A percentile compares a stretch with the other conserved stretches of the same genome.
Conservation (phyloP, 2,329 filamentous ascomycete species). For the Colletotrichum sp. region DNA sequence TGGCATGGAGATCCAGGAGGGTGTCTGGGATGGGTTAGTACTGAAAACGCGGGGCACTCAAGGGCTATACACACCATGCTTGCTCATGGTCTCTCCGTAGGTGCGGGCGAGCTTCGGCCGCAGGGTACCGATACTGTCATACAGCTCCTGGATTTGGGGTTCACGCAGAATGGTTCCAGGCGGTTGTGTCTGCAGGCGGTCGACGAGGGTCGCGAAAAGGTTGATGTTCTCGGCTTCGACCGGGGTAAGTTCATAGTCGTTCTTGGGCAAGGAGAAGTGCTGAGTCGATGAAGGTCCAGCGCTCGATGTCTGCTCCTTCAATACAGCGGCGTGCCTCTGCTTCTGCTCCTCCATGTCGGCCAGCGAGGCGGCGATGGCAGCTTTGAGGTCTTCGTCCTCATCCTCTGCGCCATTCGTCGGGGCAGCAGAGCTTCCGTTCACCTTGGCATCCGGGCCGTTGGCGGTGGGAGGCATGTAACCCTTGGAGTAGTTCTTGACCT, state of each 20-base stretch:
- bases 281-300: slow-evolving; percentile 52
- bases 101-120: slow-evolving; percentile 93
- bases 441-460: slow-evolving; percentile 33
- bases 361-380: slow-evolving; percentile 92
- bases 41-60: too few species aligned
- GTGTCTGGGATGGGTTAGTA: slow-evolving; percentile 69
- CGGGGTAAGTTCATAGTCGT: slow-evolving; percentile 91
- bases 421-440: slow-evolving; percentile 34
- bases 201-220: slow-evolving; percentile 90
- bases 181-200: slow-evolving; percentile 92
- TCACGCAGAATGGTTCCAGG: slow-evolving; percentile 96
- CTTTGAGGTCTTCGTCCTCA: slow-evolving; percentile 91
- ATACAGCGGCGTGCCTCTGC: slow-evolving; percentile 80
- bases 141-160: slow-evolving; percentile 96
- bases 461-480: slow-evolving; percentile 71
- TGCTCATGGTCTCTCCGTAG: slow-evolving; percentile 99
- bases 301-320: slow-evolving; percentile 78
- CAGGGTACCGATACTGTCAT: slow-evolving; percentile 94
- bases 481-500: slow-evolving; percentile 76
- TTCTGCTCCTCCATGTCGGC: slow-evolving; percentile 99
- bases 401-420: slow-evolving; percentile 68
- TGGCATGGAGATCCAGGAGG: slow-evolving; percentile 90
- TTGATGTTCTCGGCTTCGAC: slow-evolving; percentile 98
- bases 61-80: slow-evolving; percentile 72
- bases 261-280: slow-evolving; percentile 74